A percentile compares a stretch with the other conserved stretches of the same genome.
Evolutionary conservation across 495 filamentous ascomycete species (phyloP).

Genomic region (Tetracladium marchalianum): DNA sequence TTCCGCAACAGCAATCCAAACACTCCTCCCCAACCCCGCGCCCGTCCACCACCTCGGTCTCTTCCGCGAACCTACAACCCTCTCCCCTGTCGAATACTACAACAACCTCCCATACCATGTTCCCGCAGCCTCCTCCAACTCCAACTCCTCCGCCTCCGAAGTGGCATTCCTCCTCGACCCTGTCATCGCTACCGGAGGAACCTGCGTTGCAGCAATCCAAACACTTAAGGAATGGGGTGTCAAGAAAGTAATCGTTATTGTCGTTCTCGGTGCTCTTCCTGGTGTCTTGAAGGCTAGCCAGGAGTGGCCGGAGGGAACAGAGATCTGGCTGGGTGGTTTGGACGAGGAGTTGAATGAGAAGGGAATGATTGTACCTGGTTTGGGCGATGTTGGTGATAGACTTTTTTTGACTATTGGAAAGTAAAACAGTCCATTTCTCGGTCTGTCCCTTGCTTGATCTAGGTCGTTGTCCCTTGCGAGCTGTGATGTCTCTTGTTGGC

Average conservation of each 20-base stretch:
- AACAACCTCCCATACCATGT: conserved; percentile 83
- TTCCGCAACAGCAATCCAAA: conserved; percentile 53
- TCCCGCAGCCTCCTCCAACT: conserved; percentile 23
- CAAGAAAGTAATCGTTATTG: conserved; percentile 66
- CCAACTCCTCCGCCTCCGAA: conserved; percentile 36
- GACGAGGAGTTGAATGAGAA: conserved; percentile 60
- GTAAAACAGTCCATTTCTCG: conserved; percentile 26
- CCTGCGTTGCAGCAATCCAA: conserved; percentile 80
- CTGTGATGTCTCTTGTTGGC: too few relatives aligned
- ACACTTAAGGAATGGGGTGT: conserved; percentile 87
- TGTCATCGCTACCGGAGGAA: conserved; percentile 88
- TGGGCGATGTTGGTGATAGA: conserved; percentile 88
- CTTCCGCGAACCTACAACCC: conserved; percentile 75
- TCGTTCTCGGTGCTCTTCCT: conserved; percentile 56
- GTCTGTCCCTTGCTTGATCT: too few relatives aligned
- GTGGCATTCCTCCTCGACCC: conserved; percentile 84
- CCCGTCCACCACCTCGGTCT: conserved; percentile 90
- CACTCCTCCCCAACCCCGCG: conserved; percentile 68
- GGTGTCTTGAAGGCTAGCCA: conserved; percentile 59
- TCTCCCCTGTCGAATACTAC: conserved; percentile 94
- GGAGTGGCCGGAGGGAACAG: conserved; percentile 64
- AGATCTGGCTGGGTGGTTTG: conserved; percentile 76
- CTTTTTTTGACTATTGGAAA: conserved; percentile 92
- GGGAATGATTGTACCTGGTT: conserved; percentile 86
- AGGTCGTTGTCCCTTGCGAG: too few relatives aligned